Evolutionary conservation across 768 basidiomycete genomes (phyloP), one percentile per base, ranked within the genome.

Genomic region (Porpolomopsis calyptriformis): DNA sequence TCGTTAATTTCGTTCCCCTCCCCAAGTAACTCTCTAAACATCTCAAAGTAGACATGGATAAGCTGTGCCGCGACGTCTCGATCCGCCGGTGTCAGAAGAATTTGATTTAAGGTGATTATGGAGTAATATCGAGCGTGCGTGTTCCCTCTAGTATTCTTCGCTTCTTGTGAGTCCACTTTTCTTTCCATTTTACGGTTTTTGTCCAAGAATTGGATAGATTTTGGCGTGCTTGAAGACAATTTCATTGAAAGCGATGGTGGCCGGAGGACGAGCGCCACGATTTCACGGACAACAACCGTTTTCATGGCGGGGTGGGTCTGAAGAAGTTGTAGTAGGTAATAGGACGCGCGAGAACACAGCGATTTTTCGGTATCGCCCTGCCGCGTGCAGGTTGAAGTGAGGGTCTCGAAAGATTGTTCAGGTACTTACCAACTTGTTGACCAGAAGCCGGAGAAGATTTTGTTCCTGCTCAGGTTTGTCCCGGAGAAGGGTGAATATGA

Each of bases 391-490:
- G 46, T 38, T 16, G 38, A 22, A 12, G 8, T 36, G 43, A 29
- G 16, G 26, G 20, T 37, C 7, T 27, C 20, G 50, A 7, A 33
- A 45, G 42, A 12, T 44, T 4, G 11, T 33, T 8, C 24, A n/a
- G n/a, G n/a, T 33, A 63, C 82, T 41, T 51, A 85, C 90, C 18
- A 99, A 77, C 61, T 98, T 98, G 69, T 98, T 94, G 26, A 91
- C 90, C 6, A 97, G 80, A 4, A 98, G 69, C 23, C 85, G 78
- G 4, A 98, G 76, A 24, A 98, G 67, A 67, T 99, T 99, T 57
- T 97, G 91, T 60, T 98, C 96, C 61, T 99, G 96, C 60, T 99
- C 96, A 0, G 94, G 91, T 55, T 91, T 92, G 49, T 84, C 85
- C 25, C 78, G 76, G 9, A 99, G 77, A 4, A 98, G 77, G 23